Percentiles rank a stretch among this genome's conserved stretches.
phyloP scores from a whole-genome alignment of 2,329 filamentous ascomycete genomes.

The Nigrospora oryzae region DNA sequence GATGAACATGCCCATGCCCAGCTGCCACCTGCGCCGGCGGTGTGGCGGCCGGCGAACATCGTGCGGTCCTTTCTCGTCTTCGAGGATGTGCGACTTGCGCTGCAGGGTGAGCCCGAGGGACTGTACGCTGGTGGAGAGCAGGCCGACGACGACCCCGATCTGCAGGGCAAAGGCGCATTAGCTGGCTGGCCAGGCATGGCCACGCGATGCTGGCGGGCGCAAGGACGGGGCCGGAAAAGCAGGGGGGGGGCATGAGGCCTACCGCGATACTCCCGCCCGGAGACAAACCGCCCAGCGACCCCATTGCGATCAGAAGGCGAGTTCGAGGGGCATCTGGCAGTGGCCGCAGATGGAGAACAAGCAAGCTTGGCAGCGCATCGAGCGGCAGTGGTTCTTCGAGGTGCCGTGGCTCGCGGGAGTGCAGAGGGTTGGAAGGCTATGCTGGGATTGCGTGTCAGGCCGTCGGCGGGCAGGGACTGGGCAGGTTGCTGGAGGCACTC shows the following conservation, averaged over 20 bases:
- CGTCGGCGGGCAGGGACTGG: no score
- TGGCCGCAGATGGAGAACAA: constrained; percentile 4
- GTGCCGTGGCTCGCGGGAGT: no score
- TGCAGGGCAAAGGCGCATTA: constrained; percentile 24
- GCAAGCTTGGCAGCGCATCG: constrained; percentile 1
- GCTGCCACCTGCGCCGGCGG: constrained; percentile 85
- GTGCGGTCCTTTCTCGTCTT: constrained; percentile 82
- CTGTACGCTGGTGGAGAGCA: constrained; percentile 89
- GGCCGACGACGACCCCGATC: constrained; percentile 88
- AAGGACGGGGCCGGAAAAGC: not conserved
- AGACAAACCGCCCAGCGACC: constrained; percentile 66
- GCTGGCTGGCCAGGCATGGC: constrained; percentile 9
- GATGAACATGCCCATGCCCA: constrained; percentile 96
- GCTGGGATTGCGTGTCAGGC: no score
- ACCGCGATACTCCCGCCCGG: constrained; percentile 71
- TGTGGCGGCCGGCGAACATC: constrained; percentile 80
- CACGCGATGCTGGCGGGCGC: not conserved
- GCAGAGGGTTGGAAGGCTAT: no score
- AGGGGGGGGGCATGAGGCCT: constrained; percentile 22
- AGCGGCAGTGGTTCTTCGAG: not conserved
- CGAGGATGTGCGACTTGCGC: constrained; percentile 94
- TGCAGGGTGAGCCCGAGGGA: constrained; percentile 92
- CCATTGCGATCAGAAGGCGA: constrained; percentile 45
- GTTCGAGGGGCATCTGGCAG: constrained; percentile 37
- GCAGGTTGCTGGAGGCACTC: no score